Evolutionary conservation across 768 basidiomycete genomes (phyloP), one percentile per base, ranked within the genome.

Genomic region (Tylopilus rubrobrunneus): DNA sequence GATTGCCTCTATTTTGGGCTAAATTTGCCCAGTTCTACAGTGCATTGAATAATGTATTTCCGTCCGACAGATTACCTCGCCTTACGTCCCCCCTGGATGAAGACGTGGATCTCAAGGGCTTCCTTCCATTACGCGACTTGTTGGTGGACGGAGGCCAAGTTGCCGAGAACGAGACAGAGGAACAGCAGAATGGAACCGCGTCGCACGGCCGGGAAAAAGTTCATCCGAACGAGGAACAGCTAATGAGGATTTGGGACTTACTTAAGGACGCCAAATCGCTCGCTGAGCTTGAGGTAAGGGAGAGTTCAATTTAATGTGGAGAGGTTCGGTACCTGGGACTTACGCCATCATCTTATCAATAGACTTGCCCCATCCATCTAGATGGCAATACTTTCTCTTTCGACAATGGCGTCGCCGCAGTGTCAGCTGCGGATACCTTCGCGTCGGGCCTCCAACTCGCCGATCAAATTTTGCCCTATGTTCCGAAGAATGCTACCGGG

Each of bases 221-320:
- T 1, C 87, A 98, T 73, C 97, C 97, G 8, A 98, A 99, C 61
- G 94, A 90, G 54, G 93, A 96, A 74, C 90, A 95, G 61, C 72
- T 99, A 41, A 95, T 98, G 92, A 79, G 97, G 59, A 89, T 99
- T 53, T 78, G 82, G 44, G 96, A 97, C 71, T 73, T 97, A 40
- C 74, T 94, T 45, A 71, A 78, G 14, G 92, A 97, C 63, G 87
- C 86, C 1, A 77, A 73, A 57, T 68, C 73, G 6, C 67, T 96
- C 23, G 78, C 79, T 25, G 75, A 77, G 52, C 71, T 79, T 51
- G 78, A 84, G 75, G 89, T 89, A 31, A 31, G 36, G 4, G 56
- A 53, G 75, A 42, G 69, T 37, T 61, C 7, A 29, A 53, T 37
- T 55, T 49, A 21, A 29, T 39, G 15, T 54, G 28, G 47, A 27